Conservation (phyloP, 352 stramenopile species). For the Phytophthora pisi region DNA sequence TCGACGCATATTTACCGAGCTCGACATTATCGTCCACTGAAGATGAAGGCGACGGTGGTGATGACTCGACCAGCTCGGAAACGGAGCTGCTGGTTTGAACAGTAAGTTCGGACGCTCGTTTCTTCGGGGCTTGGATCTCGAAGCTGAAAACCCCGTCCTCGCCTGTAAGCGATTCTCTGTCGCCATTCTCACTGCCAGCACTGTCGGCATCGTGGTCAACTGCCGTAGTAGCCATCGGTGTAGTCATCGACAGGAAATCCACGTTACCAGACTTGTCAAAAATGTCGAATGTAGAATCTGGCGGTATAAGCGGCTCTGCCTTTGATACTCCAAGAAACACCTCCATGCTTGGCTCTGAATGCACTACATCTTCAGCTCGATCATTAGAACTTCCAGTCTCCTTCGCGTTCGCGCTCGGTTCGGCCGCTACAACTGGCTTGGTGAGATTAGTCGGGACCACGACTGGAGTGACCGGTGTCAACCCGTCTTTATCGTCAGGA, state of each 20-base stretch:
- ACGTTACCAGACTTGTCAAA: conserved; percentile 45
- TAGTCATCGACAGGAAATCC: conserved; percentile 29
- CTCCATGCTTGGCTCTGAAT: background rate
- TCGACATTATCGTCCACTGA: conserved; percentile 28
- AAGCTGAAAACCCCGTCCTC: conserved; percentile 54
- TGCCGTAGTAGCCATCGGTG: background rate
- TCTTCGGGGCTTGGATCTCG: conserved; percentile 50
- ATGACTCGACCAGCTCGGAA: conserved; percentile 8
- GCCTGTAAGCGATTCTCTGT: conserved; percentile 6
- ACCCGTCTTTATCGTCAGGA: background rate
- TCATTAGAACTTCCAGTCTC: background rate
- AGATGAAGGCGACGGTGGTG: conserved; percentile 13
- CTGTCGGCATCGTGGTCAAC: conserved; percentile 8
- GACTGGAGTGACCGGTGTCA: background rate
- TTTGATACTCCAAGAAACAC: background rate
- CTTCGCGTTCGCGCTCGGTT: background rate
- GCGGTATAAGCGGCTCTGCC: background rate
- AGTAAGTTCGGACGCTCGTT: conserved; percentile 12
- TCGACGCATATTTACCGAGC: conserved; percentile 35
- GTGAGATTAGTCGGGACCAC: background rate
- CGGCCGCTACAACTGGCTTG: background rate
- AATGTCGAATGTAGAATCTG: conserved; percentile 29
- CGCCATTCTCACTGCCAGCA: conserved; percentile 15
- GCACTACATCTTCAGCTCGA: background rate
- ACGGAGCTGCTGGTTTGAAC: background rate